phyloP scores from a whole-genome alignment of 371 early-diverging fungal genomes.

The Blakeslea trispora region DNA sequence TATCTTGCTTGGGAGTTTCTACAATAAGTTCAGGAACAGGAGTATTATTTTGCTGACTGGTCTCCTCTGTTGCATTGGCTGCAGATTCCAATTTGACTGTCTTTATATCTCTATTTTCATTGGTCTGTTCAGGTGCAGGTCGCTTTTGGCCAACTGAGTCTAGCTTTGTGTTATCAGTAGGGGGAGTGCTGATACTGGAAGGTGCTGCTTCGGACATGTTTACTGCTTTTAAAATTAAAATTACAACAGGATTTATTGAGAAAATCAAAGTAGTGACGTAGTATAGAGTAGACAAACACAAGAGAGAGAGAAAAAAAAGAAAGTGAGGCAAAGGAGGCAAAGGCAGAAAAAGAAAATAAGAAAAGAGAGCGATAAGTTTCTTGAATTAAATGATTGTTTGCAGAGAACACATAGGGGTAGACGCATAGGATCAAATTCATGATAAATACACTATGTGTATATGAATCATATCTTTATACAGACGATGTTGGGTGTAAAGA shows the following conservation, averaged over 20 bases:
- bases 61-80: neutral
- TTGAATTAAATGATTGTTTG: too few species aligned
- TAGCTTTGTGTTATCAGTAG: neutral
- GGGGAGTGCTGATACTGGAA: neutral
- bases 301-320: too few species aligned
- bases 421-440: too few species aligned
- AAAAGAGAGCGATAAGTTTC: too few species aligned
- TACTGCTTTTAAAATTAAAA: neutral
- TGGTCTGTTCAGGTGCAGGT: neutral
- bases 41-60: neutral
- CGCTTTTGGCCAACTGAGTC: neutral
- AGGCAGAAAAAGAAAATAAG: too few species aligned
- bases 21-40: too few species aligned
- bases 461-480: too few species aligned
- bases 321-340: too few species aligned
- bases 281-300: neutral
- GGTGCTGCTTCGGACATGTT: neutral
- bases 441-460: too few species aligned
- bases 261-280: neutral
- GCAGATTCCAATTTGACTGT: slow-evolving; percentile 7
- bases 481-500: too few species aligned
- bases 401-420: too few species aligned
- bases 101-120: slow-evolving; percentile 14
- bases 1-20: too few species aligned
- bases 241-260: neutral